phyloP scores from a whole-genome alignment of 2,329 filamentous ascomycete species.

The Fusarium sp. region DNA sequence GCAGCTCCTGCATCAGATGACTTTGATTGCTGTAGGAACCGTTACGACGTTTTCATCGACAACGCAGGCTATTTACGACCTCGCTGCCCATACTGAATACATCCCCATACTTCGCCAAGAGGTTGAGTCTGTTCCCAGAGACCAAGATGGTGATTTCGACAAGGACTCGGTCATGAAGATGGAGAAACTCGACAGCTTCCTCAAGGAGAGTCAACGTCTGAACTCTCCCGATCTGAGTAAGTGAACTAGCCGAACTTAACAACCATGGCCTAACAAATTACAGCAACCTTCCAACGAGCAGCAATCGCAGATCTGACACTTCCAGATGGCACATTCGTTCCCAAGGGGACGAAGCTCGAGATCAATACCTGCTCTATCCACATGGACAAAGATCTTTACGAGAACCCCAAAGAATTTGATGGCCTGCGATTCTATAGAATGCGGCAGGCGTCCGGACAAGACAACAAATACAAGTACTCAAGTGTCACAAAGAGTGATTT shows the following conservation, averaged over 20 bases:
- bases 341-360: constrained; percentile 37
- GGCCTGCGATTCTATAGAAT: constrained; percentile 37
- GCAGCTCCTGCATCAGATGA: constrained; percentile 28
- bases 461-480: constrained; percentile 32
- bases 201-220: constrained; percentile 44
- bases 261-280: fast-evolving
- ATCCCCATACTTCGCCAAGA: constrained; percentile 27
- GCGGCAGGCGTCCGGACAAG: constrained; percentile 15
- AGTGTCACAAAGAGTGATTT: constrained; percentile 27
- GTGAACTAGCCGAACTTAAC: fast-evolving
- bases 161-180: neutral
- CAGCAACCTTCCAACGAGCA: constrained; percentile 11
- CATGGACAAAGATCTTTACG: constrained; percentile 14
- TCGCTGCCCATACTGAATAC: constrained; percentile 35
- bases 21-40: constrained; percentile 29
- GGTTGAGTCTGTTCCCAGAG: neutral
- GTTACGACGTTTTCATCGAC: constrained; percentile 39
- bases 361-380: constrained; percentile 41
- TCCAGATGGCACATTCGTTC: constrained; percentile 32
- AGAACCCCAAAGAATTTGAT: constrained; percentile 24
- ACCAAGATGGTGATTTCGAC: neutral
- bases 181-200: constrained; percentile 44
- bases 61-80: constrained; percentile 40
- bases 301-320: constrained; percentile 21
- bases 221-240: constrained; percentile 40